These are phyloP conservation scores for Pilobolus umbonatus DNA, from an alignment of 192 early-diverging fungal species.

Conservation along the genomic window DNA sequence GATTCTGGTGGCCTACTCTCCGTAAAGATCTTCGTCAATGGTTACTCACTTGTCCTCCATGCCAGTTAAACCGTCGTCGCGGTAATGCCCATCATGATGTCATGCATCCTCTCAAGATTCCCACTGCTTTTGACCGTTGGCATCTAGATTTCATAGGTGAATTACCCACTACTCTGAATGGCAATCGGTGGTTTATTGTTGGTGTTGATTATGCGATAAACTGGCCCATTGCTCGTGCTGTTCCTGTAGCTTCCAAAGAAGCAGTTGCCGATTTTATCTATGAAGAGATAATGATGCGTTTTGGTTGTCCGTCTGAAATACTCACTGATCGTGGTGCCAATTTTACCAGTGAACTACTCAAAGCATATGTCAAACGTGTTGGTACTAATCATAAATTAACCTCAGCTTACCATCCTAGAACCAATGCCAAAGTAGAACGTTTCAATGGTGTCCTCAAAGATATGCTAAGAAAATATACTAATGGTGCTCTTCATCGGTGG, in stretches of 20 bases:
- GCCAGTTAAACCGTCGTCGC: background rate
- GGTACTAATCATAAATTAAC: conserved; percentile 11
- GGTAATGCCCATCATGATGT: background rate
- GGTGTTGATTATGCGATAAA: conserved; percentile 33
- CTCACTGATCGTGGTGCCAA: conserved; percentile 17
- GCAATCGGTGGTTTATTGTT: conserved; percentile 21
- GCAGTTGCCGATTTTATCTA: conserved; percentile 20
- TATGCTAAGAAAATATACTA: conserved; percentile 17
- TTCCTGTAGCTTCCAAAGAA: conserved; percentile 15
- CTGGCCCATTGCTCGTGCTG: conserved; percentile 24
- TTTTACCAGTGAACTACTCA: conserved; percentile 8
- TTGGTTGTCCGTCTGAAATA: conserved; percentile 22
- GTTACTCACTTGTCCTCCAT: conserved; percentile 1
- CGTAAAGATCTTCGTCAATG: background rate
- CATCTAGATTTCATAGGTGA: conserved; percentile 22
- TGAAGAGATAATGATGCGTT: conserved; percentile 22
- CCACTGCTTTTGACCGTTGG: conserved; percentile 6
- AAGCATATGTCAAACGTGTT: conserved; percentile 1
- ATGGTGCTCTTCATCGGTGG: conserved; percentile 9
- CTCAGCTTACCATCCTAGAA: conserved; percentile 19
- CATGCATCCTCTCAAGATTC: conserved; percentile 3
- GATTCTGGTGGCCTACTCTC: conserved; percentile 6
- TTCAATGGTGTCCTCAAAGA: conserved; percentile 15
- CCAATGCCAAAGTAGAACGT: conserved; percentile 18
- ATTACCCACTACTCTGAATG: background rate